Evolutionary conservation across 116 monocot species (phyloP), one percentile per base, ranked within the genome.

Genomic region (Cymodocea nodosa): DNA sequence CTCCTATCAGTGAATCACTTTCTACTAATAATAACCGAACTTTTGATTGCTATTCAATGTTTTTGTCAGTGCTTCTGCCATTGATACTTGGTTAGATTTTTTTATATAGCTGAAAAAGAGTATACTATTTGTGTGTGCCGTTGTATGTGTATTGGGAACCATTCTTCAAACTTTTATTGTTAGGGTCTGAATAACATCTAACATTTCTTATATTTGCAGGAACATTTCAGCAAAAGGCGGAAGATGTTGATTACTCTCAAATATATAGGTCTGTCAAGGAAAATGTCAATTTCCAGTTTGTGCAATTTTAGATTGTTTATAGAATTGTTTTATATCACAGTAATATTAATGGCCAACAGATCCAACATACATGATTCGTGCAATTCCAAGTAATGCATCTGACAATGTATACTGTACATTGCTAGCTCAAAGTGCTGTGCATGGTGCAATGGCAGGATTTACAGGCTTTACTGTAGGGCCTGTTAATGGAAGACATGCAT

Each of bases 391-490:
- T 25, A 87, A 83, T 74, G 87, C 87, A 65, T 80, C 83, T 1
- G 87, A 87, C 66, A 83, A 87, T 30, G 76, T 87, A 20, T 87
- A 87, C 73, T 81, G 81, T 73, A 87, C 87, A 6, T 67, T 87
- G 51, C 68, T 87, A 60, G 80, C 87, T 36, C 87, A 87, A 34
- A 87, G 84, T 66, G 87, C 78, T 24, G 62, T 87, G 17, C 87
- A 87, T 52, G 83, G 87, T 39, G 87, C 81, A 34, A 87, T 87
- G 87, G 87, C 87, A 22, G 84, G 87, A 50, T 87, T 78, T 54
- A 87, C 87, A 30, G 87, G 87, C 36, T 87, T 83, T 68, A 83
- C 80, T 35, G 71, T 83, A 18, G 83, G 80, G 17, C 67, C 77
- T 35, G 83, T 87, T 23, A 87, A 87, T 52, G 83, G 83, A 35